These are phyloP conservation scores for Tubosaeta sp. DNA, from an alignment of 768 basidiomycete genomes.

Conservation along the genomic window DNA sequence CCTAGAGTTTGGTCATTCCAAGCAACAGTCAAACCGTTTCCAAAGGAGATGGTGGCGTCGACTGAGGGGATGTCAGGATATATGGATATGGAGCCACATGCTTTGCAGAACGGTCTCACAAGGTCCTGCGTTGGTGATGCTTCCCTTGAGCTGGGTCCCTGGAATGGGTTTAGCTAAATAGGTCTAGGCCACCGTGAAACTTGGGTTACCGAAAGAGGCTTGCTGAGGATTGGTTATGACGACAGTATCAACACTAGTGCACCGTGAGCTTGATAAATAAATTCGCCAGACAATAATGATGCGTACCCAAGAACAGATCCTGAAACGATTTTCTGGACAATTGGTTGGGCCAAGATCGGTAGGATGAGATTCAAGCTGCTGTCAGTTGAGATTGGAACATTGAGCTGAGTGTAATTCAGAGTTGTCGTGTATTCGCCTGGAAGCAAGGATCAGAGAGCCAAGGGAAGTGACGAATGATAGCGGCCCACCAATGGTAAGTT, in stretches of 20 bases:
- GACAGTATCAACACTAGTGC: conserved; percentile 50
- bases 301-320: conserved; percentile 51
- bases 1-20: conserved; percentile 60
- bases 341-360: conserved; percentile 66
- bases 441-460: conserved; percentile 3
- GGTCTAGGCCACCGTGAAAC: background rate
- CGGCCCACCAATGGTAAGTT: conserved; percentile 51
- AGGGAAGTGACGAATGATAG: background rate
- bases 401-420: conserved; percentile 54
- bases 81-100: background rate
- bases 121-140: conserved; percentile 66
- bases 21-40: conserved; percentile 52
- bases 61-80: conserved; percentile 34
- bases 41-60: conserved; percentile 65
- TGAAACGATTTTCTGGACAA: conserved; percentile 67
- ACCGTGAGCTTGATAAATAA: background rate
- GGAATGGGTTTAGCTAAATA: conserved; percentile 2
- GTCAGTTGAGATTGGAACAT: conserved; percentile 58
- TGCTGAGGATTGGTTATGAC: conserved; percentile 56
- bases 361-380: conserved; percentile 57
- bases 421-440: conserved; percentile 61
- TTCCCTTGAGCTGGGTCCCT: conserved; percentile 55
- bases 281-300: background rate
- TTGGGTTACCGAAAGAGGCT: conserved; percentile 48
- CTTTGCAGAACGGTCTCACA: conserved; percentile 40